Evolutionary conservation across 768 basidiomycete genomes (phyloP).

Genomic region (Auriscalpium orientale): DNA sequence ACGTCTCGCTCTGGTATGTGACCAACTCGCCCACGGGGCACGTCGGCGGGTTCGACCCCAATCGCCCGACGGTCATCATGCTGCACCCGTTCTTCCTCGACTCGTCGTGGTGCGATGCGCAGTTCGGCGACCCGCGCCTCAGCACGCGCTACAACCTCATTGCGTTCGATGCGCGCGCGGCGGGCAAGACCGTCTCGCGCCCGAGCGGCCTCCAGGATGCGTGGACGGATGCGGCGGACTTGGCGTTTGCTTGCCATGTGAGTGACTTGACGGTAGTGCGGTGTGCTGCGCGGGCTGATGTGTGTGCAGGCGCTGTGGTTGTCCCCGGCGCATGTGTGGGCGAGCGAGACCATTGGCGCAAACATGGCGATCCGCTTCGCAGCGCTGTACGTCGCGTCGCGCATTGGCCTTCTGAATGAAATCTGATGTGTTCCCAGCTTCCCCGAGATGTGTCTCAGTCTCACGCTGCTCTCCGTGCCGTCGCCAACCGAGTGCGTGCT

Average conservation of each 20-base stretch:
- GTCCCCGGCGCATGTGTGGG: slow-evolving; percentile 21
- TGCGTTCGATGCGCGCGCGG: slow-evolving; percentile 21
- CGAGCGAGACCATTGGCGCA: slow-evolving; percentile 19
- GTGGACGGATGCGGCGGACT: slow-evolving; percentile 24
- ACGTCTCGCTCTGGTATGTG: slow-evolving; percentile 21
- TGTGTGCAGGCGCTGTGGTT: slow-evolving; percentile 17
- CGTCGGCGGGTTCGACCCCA: slow-evolving; percentile 16
- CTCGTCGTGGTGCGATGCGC: slow-evolving; percentile 18
- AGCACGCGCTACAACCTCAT: slow-evolving; percentile 19
- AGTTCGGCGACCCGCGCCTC: slow-evolving; percentile 21
- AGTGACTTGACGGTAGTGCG: not conserved
- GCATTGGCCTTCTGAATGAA: not conserved
- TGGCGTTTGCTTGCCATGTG: slow-evolving; percentile 18
- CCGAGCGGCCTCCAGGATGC: slow-evolving; percentile 18
- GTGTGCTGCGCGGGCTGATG: not conserved
- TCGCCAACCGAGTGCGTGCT: slow-evolving; percentile 9
- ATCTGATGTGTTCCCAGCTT: slow-evolving; percentile 2
- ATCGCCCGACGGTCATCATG: slow-evolving; percentile 20
- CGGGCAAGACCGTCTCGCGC: slow-evolving; percentile 15
- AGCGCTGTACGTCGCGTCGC: slow-evolving; percentile 6
- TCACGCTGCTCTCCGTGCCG: slow-evolving; percentile 12
- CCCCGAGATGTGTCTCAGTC: slow-evolving; percentile 15
- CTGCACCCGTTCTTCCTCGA: slow-evolving; percentile 23
- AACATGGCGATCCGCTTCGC: slow-evolving; percentile 19
- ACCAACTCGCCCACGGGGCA: slow-evolving; percentile 20